A percentile compares a stretch with the other conserved stretches of the same genome.
Conservation (phyloP, 2,329 filamentous ascomycete genomes). For the Penicillium oxalicum region DNA sequence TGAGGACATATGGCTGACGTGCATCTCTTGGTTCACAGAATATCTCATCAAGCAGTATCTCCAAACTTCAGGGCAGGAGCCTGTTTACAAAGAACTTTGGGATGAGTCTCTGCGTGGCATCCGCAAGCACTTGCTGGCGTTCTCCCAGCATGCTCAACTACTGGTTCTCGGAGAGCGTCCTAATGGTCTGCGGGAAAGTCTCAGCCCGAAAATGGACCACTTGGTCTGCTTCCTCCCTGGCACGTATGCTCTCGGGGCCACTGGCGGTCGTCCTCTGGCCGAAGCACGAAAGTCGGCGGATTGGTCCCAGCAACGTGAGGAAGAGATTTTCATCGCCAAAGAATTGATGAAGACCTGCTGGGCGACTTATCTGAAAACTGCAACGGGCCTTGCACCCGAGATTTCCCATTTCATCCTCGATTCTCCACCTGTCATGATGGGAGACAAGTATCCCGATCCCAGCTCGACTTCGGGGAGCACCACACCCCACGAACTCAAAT, state of each 20-base stretch:
- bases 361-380: constrained; percentile 90
- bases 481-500: constrained; percentile 30
- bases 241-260: constrained; percentile 84
- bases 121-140: constrained; percentile 86
- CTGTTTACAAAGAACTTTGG: constrained; percentile 89
- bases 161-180: constrained; percentile 89
- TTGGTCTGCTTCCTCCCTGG: constrained; percentile 96
- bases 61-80: constrained; percentile 81
- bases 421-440: constrained; percentile 54
- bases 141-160: constrained; percentile 70
- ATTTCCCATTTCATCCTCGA: constrained; percentile 85
- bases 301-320: constrained; percentile 76
- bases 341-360: constrained; percentile 97
- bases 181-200: constrained; percentile 56
- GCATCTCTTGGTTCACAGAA: constrained; percentile 45
- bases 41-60: constrained; percentile 98
- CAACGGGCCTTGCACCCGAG: constrained; percentile 86
- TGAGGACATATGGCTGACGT: no score
- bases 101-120: constrained; percentile 76
- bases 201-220: constrained; percentile 95
- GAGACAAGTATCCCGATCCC: constrained; percentile 34
- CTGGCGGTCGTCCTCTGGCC: constrained; percentile 67
- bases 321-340: constrained; percentile 77
- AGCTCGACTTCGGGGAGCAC: constrained; percentile 28
- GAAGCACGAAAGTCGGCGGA: constrained; percentile 65